These are phyloP conservation scores for Penicillium glabrum DNA, from an alignment of 2,329 filamentous ascomycete genomes.

Conservation along the genomic window DNA sequence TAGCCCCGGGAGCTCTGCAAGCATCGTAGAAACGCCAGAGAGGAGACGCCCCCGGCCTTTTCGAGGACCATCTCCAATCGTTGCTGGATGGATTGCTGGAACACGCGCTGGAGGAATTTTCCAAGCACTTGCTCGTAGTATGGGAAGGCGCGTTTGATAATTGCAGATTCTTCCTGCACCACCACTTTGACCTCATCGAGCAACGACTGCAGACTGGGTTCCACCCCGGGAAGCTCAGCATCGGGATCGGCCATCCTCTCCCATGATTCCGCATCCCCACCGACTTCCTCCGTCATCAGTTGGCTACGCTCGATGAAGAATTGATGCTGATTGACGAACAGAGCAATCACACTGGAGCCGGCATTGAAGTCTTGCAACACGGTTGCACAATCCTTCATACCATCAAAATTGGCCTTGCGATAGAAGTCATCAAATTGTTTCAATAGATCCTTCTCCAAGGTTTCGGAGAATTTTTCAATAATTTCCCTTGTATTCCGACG, in stretches of 20 bases:
- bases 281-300: conserved; percentile 80
- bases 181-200: conserved; percentile 93
- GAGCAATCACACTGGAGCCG: conserved; percentile 88
- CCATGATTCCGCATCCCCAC: conserved; percentile 66
- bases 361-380: conserved; percentile 96
- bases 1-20: conserved; percentile 89
- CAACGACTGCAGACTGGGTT: conserved; percentile 86
- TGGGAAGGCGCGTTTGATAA: conserved; percentile 94
- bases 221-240: conserved; percentile 84
- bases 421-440: conserved; percentile 98
- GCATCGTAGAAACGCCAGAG: conserved; percentile 84
- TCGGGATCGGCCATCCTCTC: conserved; percentile 93
- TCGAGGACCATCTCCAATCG: conserved; percentile 92
- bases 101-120: conserved; percentile 92
- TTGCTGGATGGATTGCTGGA: conserved; percentile 97
- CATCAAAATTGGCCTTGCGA: conserved; percentile 89
- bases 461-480: conserved; percentile 95
- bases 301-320: conserved; percentile 98
- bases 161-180: conserved; percentile 94
- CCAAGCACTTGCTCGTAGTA: conserved; percentile 92
- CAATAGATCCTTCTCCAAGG: conserved; percentile 88
- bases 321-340: conserved; percentile 98
- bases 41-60: conserved; percentile 89
- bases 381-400: conserved; percentile 95
- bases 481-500: conserved; percentile 74